Evolutionary conservation across 225 moss, liverwort and hornwort genomes (phyloP), one percentile per base, ranked within the genome.

Genomic region (Neckera pumila): DNA sequence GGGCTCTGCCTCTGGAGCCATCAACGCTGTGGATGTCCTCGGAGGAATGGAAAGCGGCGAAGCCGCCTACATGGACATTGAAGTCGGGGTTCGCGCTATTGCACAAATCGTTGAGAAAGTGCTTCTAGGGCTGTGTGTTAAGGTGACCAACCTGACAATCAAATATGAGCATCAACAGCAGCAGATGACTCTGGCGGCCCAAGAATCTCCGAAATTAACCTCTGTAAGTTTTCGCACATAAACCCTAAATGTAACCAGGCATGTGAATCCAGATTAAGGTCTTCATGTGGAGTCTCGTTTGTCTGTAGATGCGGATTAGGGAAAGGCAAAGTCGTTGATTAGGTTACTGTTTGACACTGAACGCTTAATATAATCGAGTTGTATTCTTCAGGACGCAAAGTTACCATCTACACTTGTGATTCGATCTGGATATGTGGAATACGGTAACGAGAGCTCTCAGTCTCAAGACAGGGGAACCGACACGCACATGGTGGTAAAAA

Each of bases 51-150:
- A 95, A 54, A 69, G 76, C 17, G 90, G 92, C 89, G 94, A 95
- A 81, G 93, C 93, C 69, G 92, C 95, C 1, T 99, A 99, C 64
- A 86, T 96, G 90, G 98, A 97, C 84, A 96, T 99, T 79, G 98
- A 97, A 91, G 96, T 96, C 80, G 98, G 98, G 86, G 98, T 99
- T 80, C 95, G 97, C 79, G 95, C 95, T 89, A 96, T 99, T 88
- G 97, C 98, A 17, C 96, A 96, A 90, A 96, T 99, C 86, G 96
- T 99, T 53, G 98, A 99, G 91, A 92, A 97, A 90, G 94, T 99
- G 75, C 95, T 99, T 81, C 75, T 97, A 90, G 96, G 96, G 74
- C 89, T 99, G 74, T 95, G 94, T 85, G 95, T 99, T 6, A 96
- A 94, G 90, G 94, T 99, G 72, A 93, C 95, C 30, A 94, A 96